Conservation (phyloP, 2,329 filamentous ascomycete species). For the Hymenoscyphus occultus region DNA sequence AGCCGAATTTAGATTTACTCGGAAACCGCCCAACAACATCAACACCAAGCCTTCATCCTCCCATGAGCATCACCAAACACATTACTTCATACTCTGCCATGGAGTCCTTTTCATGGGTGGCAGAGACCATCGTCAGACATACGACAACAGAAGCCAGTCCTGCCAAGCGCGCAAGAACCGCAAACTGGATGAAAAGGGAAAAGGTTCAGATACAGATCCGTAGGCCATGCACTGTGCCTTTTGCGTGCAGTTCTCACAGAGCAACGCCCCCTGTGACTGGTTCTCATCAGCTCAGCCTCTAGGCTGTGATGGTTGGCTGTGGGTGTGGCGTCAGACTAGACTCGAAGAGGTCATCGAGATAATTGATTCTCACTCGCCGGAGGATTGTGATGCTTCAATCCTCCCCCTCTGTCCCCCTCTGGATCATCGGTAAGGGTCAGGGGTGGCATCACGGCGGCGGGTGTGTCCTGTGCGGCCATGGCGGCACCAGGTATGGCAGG, state of each 20-base stretch:
- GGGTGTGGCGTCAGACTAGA: slow-evolving; percentile 3
- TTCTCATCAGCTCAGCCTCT: not conserved
- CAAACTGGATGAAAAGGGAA: not conserved
- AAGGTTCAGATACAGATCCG: slow-evolving; percentile 5
- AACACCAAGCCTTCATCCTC: not conserved
- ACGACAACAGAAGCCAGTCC: not conserved
- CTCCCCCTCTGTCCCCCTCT: not conserved
- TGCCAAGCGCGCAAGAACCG: not conserved
- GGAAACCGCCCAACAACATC: not conserved
- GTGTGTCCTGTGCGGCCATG: not conserved
- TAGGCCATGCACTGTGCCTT: slow-evolving; percentile 8
- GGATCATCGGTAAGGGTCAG: not conserved
- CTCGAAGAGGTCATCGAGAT: not conserved
- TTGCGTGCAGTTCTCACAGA: slow-evolving; percentile 9
- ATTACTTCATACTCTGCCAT: not conserved
- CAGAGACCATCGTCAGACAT: not conserved
- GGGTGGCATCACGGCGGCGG: not conserved
- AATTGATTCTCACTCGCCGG: not conserved
- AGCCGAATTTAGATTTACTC: not conserved
- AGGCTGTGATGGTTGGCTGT: not conserved
- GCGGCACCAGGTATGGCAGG: not conserved
- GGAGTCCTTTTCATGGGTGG: not conserved
- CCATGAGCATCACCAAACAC: too few relatives aligned
- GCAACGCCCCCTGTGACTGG: not conserved
- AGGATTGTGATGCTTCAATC: not conserved